These are phyloP conservation scores for Colletotrichum incanum DNA, from an alignment of 2,329 filamentous ascomycete species.

Conservation along the genomic window DNA sequence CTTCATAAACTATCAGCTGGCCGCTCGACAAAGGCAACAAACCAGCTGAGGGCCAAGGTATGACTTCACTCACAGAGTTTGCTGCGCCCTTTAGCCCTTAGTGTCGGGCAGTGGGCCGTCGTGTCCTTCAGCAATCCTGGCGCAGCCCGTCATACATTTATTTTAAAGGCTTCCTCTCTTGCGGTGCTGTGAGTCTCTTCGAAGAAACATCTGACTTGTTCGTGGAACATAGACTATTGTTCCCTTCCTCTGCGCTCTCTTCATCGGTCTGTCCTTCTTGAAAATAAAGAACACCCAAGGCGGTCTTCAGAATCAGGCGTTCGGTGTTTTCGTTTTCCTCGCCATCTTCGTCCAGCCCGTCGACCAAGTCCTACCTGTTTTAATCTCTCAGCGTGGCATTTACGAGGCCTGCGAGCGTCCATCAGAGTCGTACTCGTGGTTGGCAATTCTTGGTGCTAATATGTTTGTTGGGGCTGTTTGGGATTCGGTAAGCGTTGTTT, in stretches of 20 bases:
- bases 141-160: slow-evolving; percentile 83
- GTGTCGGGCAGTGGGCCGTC: slow-evolving; percentile 70
- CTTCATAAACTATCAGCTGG: slow-evolving; percentile 10
- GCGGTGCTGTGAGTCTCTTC: too few species aligned
- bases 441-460: slow-evolving; percentile 75
- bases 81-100: slow-evolving; percentile 77
- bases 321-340: slow-evolving; percentile 75
- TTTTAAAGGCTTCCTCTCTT: slow-evolving; percentile 71
- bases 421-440: slow-evolving; percentile 78
- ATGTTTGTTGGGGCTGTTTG: slow-evolving; percentile 79
- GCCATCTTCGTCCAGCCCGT: slow-evolving; percentile 65
- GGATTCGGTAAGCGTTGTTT: slow-evolving; percentile 60
- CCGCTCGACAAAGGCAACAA: too few species aligned
- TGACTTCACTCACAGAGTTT: slow-evolving; percentile 57
- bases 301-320: slow-evolving; percentile 77
- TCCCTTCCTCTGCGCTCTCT: slow-evolving; percentile 60
- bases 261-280: slow-evolving; percentile 77
- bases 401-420: slow-evolving; percentile 78
- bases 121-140: slow-evolving; percentile 86
- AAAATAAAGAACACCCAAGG: slow-evolving; percentile 69
- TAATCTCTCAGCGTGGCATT: slow-evolving; percentile 74
- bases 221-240: slow-evolving; percentile 46
- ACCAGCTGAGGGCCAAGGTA: background rate
- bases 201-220: too few species aligned
- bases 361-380: slow-evolving; percentile 74